Conservation (phyloP, 495 filamentous ascomycete genomes). For the Staphylotrichum tortipilum region DNA sequence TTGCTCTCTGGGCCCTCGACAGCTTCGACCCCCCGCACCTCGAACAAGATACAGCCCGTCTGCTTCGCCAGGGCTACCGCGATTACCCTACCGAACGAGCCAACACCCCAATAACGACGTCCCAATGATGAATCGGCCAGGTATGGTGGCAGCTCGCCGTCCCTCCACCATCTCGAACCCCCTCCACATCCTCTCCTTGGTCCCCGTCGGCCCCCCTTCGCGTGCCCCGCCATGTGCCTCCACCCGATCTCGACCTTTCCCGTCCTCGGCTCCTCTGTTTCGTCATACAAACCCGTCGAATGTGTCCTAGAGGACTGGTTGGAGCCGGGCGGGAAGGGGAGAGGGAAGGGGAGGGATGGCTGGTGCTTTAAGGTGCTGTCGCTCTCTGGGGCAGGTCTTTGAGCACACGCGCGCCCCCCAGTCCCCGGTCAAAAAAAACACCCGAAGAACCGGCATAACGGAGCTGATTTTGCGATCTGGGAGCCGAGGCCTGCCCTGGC, state of each 20-base stretch:
- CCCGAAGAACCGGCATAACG: no score
- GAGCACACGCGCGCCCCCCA: no score
- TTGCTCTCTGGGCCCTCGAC: slow-evolving; percentile 1
- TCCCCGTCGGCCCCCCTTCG: slow-evolving; percentile 12
- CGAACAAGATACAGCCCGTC: not conserved
- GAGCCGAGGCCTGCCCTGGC: no score
- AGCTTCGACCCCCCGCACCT: not conserved
- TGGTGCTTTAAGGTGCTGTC: no score
- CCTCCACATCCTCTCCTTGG: no score
- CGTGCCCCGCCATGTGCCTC: slow-evolving; percentile 25
- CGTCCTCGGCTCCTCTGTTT: not conserved
- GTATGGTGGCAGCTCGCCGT: slow-evolving; percentile 32
- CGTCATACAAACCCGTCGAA: not conserved
- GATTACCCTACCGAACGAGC: not conserved
- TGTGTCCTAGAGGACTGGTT: no score
- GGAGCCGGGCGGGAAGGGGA: no score
- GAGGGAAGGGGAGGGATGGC: no score
- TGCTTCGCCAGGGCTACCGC: no score
- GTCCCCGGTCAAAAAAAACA: no score
- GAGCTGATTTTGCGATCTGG: no score
- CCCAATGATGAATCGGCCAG: slow-evolving; percentile 49
- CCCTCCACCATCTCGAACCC: slow-evolving; percentile 16
- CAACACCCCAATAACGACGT: not conserved
- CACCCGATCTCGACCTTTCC: slow-evolving; percentile 17
- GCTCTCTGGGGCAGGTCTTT: no score